Evolutionary conservation across 2,329 filamentous ascomycete genomes (phyloP).

Genomic region (Claviceps purpurea): DNA sequence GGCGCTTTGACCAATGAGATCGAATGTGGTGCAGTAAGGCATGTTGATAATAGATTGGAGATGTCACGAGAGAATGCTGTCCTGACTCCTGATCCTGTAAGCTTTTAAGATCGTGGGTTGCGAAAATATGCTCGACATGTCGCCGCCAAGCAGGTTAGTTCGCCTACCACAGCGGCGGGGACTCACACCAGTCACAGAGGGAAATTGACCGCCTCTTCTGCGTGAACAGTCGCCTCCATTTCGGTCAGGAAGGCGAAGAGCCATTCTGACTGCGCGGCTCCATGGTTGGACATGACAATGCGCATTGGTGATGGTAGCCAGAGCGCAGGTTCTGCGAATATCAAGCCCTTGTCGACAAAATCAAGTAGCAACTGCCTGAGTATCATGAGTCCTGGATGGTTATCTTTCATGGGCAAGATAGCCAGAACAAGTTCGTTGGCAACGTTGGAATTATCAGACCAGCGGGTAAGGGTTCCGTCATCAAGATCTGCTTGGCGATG

Average conservation of each 20-base stretch:
- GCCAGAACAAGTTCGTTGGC: background rate
- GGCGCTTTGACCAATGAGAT: background rate
- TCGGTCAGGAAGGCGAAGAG: background rate
- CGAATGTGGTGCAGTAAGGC: background rate
- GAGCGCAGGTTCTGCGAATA: background rate
- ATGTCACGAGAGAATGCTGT: background rate
- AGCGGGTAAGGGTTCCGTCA: background rate
- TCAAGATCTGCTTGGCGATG: background rate
- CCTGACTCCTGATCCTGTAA: background rate
- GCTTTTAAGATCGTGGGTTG: background rate
- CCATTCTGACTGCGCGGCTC: background rate
- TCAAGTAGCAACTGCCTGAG: background rate
- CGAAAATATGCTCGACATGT: background rate
- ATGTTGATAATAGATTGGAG: background rate
- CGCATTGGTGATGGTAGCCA: background rate
- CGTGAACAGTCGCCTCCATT: background rate
- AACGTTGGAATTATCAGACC: background rate
- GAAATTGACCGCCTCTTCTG: background rate
- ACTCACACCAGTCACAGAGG: background rate
- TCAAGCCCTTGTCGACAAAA: background rate
- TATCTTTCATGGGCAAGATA: background rate
- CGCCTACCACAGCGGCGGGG: background rate
- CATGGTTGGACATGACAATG: background rate
- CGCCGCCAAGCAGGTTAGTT: background rate
- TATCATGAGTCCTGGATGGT: background rate